Base-by-base conservation (phyloP, 768 basidiomycete genomes). In the Tylopilus sp. region DNA sequence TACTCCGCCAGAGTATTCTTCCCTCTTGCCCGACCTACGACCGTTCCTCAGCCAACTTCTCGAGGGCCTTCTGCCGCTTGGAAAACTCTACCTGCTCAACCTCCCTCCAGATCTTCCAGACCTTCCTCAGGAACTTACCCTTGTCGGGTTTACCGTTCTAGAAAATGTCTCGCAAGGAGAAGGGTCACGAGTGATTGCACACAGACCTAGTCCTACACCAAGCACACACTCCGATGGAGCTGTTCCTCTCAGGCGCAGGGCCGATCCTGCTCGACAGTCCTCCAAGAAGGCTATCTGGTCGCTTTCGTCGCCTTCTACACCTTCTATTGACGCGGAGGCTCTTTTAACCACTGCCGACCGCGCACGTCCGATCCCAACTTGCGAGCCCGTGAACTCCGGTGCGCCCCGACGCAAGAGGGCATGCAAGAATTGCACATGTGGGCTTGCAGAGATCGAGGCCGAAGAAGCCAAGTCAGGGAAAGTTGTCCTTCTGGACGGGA, bases 381-480 rank as follows among this genome's bases (percentile, higher is more conserved):
- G 90, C 59, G 89, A 88, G 65, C 90, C 90, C 16, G 72, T 80
- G 38, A 63, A 60, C 19, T 61, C 60, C 11, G 67, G 70, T 22
- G 78, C 77, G 14, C 80, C 83, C n/a, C 77, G 87, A 57, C 76
- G 88, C 61, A 92, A 89, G 78, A 87, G 85, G 68, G 96, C 97
- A 28, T 99, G 97, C 81, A 98, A 98, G 75, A 84, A 83, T 67
- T 99, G 97, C 72, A 83, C 92, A 3, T 99, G 97, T 64, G 97
- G 97, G n/a, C 79, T 99, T 52, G 87, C 89, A 17, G 97, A 98
- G 76, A 68, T 96, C 17, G 92, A 97, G 70, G 88, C 84, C 51
- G 89, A 93, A 68, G 93, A 98, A 71, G 68, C 74, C 52, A 74
- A 68, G 57, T 72, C 68, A 42, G 76, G 76, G 58, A 84, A 80